Conservation (phyloP, 768 basidiomycete genomes). For the Boletus rufocinnamomeus region DNA sequence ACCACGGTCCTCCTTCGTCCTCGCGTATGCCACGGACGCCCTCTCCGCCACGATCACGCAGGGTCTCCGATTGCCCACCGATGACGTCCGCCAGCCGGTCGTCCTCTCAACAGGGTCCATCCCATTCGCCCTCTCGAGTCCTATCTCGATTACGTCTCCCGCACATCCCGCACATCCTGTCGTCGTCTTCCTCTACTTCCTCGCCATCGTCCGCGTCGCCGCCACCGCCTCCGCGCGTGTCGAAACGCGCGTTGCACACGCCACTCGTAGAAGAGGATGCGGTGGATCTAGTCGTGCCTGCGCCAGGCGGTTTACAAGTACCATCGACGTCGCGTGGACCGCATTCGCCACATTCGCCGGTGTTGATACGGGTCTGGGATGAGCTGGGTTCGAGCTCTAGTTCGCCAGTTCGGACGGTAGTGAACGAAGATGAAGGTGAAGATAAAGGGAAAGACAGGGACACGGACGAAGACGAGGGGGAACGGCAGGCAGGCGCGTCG, state of each 20-base stretch:
- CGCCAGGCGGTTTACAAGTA: conserved; percentile 17
- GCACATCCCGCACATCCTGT: conserved; percentile 12
- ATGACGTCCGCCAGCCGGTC: conserved; percentile 10
- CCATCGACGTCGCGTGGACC: conserved; percentile 16
- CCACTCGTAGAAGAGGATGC: conserved; percentile 58
- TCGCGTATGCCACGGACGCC: conserved; percentile 6
- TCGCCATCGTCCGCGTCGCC: neutral
- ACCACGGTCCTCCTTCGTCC: neutral
- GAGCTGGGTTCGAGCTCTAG: neutral
- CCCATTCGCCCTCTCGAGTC: conserved; percentile 3
- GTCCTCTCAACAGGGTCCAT: conserved; percentile 11
- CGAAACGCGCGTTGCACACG: conserved; percentile 11
- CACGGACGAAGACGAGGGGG: neutral
- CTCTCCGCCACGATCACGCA: conserved; percentile 13
- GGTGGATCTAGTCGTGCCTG: conserved; percentile 76
- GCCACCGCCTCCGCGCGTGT: neutral
- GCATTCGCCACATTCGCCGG: conserved; percentile 22
- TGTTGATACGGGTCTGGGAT: conserved; percentile 32
- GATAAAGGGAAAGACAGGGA: neutral
- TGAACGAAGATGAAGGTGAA: neutral
- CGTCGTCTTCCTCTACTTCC: neutral
- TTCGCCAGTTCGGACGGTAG: neutral
- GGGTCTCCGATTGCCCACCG: conserved; percentile 10
- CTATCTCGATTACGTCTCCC: conserved; percentile 15
- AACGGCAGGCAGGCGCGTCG: no score